Conservation (phyloP, 2,329 filamentous ascomycete species). For the Drechslera avenae region DNA sequence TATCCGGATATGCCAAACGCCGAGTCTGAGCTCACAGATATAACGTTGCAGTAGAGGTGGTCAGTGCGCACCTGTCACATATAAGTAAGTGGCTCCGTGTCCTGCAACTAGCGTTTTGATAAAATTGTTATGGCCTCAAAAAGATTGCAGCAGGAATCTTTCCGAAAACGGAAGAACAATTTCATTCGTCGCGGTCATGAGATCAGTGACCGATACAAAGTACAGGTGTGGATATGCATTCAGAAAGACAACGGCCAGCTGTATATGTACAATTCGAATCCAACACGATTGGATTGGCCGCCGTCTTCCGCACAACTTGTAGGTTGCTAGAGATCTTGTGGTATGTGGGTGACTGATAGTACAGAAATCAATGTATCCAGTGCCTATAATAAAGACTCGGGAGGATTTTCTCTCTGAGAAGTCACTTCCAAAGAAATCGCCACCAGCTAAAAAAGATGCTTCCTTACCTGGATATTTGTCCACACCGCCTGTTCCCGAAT, state of each 20-base stretch:
- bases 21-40: constrained; percentile 1
- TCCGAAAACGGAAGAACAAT: constrained; percentile 21
- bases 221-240: constrained; percentile 21
- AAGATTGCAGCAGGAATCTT: constrained; percentile 22
- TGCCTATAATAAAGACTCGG: constrained; percentile 17
- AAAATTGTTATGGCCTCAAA: constrained; percentile 16
- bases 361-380: constrained; percentile 7
- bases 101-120: background rate
- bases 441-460: constrained; percentile 3
- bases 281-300: constrained; percentile 11
- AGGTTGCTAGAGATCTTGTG: background rate
- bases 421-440: background rate
- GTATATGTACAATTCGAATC: constrained; percentile 21
- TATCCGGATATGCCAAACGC: background rate
- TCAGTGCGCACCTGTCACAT: constrained; percentile 7
- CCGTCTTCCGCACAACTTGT: constrained; percentile 12
- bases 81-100: constrained; percentile 13
- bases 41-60: constrained; percentile 1
- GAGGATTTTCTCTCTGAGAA: background rate
- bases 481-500: constrained; percentile 16
- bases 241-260: constrained; percentile 19
- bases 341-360: background rate
- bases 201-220: constrained; percentile 19
- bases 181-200: constrained; percentile 18
- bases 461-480: constrained; percentile 12